Percentiles rank a stretch among this genome's conserved stretches.
Evolutionary conservation across 169 alveolate genomes (phyloP).

Genomic region (Cryptosporidium sp.): DNA sequence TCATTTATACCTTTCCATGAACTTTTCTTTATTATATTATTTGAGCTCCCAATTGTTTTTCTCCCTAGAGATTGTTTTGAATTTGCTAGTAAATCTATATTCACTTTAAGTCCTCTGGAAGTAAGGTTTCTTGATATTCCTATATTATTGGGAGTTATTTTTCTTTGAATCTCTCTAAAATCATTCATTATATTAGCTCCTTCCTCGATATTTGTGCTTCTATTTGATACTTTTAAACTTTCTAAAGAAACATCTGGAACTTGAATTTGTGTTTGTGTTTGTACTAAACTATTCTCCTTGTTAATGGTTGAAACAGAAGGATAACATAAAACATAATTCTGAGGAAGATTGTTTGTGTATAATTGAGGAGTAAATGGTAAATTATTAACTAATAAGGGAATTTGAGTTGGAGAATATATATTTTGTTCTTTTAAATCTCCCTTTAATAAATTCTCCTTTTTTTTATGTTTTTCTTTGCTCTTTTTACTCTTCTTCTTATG

Average conservation of each 20-base stretch:
- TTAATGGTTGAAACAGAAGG: not conserved
- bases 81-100: not conserved
- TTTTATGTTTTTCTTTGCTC: not conserved
- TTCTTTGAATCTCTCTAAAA: not conserved
- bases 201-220: not conserved
- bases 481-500: not conserved
- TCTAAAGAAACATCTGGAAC: not conserved
- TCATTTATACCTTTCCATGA: not conserved
- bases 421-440: not conserved
- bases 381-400: constrained; percentile 29
- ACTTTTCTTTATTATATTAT: not conserved
- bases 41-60: not conserved
- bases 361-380: constrained; percentile 6
- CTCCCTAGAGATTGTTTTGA: not conserved
- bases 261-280: constrained; percentile 1
- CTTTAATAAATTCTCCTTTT: not conserved
- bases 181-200: not conserved
- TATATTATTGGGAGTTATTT: not conserved
- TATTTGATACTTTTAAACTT: not conserved
- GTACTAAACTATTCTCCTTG: constrained; percentile 8
- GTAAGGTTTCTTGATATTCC: not conserved
- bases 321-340: constrained; percentile 5
- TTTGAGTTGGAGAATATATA: constrained; percentile 8
- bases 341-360: not conserved
- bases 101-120: not conserved